Conservation (phyloP, 345 rosid species). For the Brassica carinata region DNA sequence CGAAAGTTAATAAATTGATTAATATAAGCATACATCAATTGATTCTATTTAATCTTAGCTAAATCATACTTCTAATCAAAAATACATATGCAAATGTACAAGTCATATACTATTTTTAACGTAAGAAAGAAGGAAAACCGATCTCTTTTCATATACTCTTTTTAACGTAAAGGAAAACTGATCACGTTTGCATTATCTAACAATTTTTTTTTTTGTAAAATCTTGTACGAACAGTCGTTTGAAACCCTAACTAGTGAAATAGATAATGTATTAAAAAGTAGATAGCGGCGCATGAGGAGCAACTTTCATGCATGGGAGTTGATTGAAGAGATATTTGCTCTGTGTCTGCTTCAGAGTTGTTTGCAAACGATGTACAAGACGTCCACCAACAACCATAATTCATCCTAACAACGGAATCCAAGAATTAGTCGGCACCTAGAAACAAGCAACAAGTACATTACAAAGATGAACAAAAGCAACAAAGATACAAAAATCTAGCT, state of each 20-base stretch:
- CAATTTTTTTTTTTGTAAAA: not conserved
- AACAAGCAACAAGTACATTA: not conserved
- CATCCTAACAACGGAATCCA: not conserved
- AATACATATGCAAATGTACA: too few relatives aligned
- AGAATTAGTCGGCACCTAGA: not conserved
- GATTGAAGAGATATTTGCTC: not conserved
- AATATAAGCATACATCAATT: too few relatives aligned
- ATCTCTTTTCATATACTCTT: not conserved
- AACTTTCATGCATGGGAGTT: not conserved
- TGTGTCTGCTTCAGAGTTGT: not conserved
- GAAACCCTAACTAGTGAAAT: not conserved
- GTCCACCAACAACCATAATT: not conserved
- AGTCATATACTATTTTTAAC: too few relatives aligned
- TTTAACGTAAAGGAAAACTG: not conserved
- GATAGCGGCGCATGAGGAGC: not conserved
- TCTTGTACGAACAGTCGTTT: not conserved
- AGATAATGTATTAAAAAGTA: not conserved
- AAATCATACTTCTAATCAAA: too few relatives aligned
- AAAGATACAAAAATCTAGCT: not conserved
- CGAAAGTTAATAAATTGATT: too few relatives aligned
- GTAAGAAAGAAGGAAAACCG: not conserved
- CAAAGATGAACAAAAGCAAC: not conserved
- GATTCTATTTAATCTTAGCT: too few relatives aligned
- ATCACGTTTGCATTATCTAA: not conserved
- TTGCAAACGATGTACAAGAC: not conserved